Evolutionary conservation across 257 asterid species (phyloP).

Genomic region (Solanum lycopersicoides): DNA sequence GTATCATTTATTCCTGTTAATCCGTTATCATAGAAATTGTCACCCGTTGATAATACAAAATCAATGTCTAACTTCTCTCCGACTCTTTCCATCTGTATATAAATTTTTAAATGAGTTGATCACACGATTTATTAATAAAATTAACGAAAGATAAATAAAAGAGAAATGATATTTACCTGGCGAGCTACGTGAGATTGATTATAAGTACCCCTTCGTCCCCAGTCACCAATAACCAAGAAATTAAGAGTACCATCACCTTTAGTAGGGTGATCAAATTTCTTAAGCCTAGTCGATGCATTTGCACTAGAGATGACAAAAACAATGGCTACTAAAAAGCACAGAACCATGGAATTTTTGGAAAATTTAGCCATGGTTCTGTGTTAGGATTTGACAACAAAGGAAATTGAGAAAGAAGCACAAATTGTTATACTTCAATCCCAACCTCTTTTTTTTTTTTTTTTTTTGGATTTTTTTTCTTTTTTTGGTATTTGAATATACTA

Average conservation of each 20-base stretch:
- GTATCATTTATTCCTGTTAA: constrained; percentile 60
- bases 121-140: not conserved
- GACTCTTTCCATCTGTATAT: constrained; percentile 71
- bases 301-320: not conserved
- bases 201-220: constrained; percentile 82
- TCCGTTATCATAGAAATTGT: constrained; percentile 92
- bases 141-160: not conserved
- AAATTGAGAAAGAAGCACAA: not conserved
- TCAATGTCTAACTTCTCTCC: constrained; percentile 63
- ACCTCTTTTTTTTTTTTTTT: not conserved
- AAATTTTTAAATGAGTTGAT: not conserved
- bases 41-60: constrained; percentile 90
- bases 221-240: constrained; percentile 86
- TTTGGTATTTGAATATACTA: not conserved
- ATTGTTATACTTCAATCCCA: not conserved
- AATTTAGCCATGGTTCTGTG: constrained; percentile 37
- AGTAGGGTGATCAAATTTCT: constrained; percentile 43
- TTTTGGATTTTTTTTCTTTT: not conserved
- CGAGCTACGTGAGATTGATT: constrained; percentile 80
- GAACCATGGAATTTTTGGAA: constrained; percentile 35
- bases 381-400: not conserved
- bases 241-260: constrained; percentile 46
- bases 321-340: constrained; percentile 24
- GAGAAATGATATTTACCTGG: constrained; percentile 25
- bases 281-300: constrained; percentile 23